phyloP scores from a whole-genome alignment of 2,329 filamentous ascomycete genomes.

The Verticillium nubilum region DNA sequence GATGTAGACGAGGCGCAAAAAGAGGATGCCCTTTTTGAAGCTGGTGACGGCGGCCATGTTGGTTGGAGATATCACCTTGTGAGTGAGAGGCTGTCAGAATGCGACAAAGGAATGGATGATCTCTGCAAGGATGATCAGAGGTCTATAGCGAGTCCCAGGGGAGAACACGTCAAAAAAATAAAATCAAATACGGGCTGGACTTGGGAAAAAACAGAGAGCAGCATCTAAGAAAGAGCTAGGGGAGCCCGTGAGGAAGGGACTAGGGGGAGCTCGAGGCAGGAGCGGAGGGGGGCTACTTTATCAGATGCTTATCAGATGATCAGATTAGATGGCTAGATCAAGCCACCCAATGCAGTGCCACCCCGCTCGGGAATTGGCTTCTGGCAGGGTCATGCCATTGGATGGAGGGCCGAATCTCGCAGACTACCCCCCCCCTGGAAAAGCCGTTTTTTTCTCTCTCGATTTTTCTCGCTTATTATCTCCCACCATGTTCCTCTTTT shows the following conservation, averaged over 20 bases:
- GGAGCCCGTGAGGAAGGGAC: not conserved
- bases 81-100: not conserved
- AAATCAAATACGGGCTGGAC: too few relatives aligned
- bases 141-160: not conserved
- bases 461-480: not conserved
- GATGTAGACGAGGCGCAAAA: conserved; percentile 21
- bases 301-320: conserved; percentile 3
- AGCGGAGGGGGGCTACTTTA: not conserved
- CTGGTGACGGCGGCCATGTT: not conserved
- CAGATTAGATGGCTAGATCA: not conserved
- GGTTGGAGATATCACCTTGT: not conserved
- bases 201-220: not conserved
- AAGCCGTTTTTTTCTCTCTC: not conserved
- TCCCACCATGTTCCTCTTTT: not conserved
- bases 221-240: not conserved
- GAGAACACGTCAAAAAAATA: not conserved
- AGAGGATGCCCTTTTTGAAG: conserved; percentile 23
- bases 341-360: not conserved
- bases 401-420: not conserved
- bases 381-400: not conserved
- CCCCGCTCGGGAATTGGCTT: not conserved
- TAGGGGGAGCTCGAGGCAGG: not conserved
- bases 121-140: not conserved
- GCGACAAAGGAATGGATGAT: not conserved
- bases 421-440: not conserved